Evolutionary conservation across 345 rosid genomes (phyloP).

Genomic region (Syzygium grande): DNA sequence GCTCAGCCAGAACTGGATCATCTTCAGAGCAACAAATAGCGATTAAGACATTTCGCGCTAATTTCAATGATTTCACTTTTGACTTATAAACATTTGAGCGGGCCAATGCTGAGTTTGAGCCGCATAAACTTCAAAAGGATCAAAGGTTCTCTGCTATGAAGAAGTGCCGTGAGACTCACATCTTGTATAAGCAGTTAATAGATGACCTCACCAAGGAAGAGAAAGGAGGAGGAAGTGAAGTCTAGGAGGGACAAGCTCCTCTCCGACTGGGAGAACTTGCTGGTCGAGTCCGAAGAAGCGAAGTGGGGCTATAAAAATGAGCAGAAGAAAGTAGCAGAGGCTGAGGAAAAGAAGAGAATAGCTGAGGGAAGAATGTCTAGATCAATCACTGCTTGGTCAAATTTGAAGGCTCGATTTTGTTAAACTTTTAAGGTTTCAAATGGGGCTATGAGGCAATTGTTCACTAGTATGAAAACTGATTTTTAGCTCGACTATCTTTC

Average conservation of each 20-base stretch:
- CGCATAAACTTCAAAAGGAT: neutral
- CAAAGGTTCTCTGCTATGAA: neutral
- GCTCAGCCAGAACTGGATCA: neutral
- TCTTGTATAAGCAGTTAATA: neutral
- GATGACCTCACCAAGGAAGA: neutral
- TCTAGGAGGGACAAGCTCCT: neutral
- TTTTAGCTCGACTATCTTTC: neutral
- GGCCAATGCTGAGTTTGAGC: neutral
- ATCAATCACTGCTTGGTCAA: constrained; percentile 4
- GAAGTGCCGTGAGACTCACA: neutral
- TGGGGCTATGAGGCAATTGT: neutral
- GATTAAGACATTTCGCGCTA: neutral
- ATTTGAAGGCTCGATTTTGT: neutral
- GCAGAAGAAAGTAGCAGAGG: neutral
- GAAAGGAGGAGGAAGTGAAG: neutral
- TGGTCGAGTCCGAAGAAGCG: neutral
- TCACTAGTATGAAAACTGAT: neutral
- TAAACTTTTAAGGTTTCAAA: neutral
- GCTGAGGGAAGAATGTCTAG: neutral
- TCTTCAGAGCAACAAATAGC: neutral
- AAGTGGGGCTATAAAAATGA: neutral
- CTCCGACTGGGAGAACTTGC: neutral
- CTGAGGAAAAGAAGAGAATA: neutral
- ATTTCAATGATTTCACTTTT: neutral
- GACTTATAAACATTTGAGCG: neutral